Evolutionary conservation across 225 moss, liverwort and hornwort genomes (phyloP).

Genomic region (Bryum argenteum): DNA sequence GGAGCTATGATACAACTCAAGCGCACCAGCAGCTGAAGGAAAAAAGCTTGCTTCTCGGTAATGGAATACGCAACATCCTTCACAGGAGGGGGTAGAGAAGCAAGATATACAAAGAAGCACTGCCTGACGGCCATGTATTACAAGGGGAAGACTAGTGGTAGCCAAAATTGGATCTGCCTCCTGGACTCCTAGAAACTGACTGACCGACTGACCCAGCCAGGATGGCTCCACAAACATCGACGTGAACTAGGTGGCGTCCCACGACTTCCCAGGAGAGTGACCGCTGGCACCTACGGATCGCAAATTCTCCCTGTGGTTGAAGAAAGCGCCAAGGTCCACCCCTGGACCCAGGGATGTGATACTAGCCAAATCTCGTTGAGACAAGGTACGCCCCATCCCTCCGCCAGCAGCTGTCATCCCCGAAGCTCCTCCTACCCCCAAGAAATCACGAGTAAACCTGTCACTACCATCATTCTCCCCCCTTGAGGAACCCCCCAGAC

Average conservation of each 20-base stretch:
- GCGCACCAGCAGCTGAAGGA: conserved; percentile 52
- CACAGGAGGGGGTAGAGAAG: conserved; percentile 16
- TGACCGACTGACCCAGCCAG: too few species aligned
- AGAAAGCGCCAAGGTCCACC: conserved; percentile 86
- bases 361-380: conserved; percentile 86
- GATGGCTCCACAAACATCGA: conserved; percentile 24
- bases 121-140: conserved; percentile 61
- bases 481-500: conserved; percentile 66
- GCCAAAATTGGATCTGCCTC: conserved; percentile 64
- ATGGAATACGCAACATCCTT: conserved; percentile 51
- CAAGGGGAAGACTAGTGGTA: conserved; percentile 49
- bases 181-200: conserved; percentile 18
- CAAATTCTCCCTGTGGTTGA: conserved; percentile 76
- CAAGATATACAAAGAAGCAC: conserved; percentile 58
- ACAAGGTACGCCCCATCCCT: conserved; percentile 79
- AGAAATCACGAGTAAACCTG: conserved; percentile 94
- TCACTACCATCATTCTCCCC: conserved; percentile 90
- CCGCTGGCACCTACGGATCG: conserved; percentile 83
- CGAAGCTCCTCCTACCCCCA: conserved; percentile 88
- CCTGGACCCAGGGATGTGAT: conserved; percentile 78
- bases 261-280: conserved; percentile 93
- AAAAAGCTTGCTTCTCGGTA: conserved; percentile 37
- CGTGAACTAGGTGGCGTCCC: conserved; percentile 78
- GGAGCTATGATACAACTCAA: conserved; percentile 54
- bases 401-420: conserved; percentile 68